Evolutionary conservation across 2,329 filamentous ascomycete genomes (phyloP), one percentile per base, ranked within the genome.

Genomic region (Sclerotinia spermophila): DNA sequence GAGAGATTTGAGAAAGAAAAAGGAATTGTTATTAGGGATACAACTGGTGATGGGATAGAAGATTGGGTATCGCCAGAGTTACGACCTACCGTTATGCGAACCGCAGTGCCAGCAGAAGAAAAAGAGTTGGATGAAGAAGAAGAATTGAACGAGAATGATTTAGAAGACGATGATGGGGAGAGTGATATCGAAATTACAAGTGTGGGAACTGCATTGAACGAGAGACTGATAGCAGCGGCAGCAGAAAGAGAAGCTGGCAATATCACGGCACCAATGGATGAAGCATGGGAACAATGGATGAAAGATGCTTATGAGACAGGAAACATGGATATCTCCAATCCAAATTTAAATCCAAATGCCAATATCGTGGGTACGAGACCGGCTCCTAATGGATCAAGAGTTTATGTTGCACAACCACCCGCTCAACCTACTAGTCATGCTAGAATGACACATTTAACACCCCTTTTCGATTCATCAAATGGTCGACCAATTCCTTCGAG

Each of bases 1-100:
- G 90, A 94, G 78, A 87, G 91, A 69, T 95, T 89, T 78, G 92
- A 95, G 82, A 85, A 86, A 71, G 92, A 94, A 77, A 90, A 93
- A 77, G 89, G 89, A 45, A 85, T 91, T 71, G 82, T 81, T 42
- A 93, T 95, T 73, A 81, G 82, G 62, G 92, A 95, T 78, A 93
- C 92, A 8, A 90, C 91, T 1, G 87, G 86, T 67, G 89, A 92
- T 76, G 89, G 86, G 35, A 89, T 94, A 71, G 82, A 83, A 5
- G 84, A 87, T 71, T 93, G 86, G 86, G 82, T 88, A 33, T 83
- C 86, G 68, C 84, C 82, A 19, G 80, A 82, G 78, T 62, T 76
- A 33, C 74, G 77, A 40, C 67, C 72, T n/a, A 58, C 75, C 8
- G 59, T 60, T 17, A 67, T 72, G 38, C 72, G 64, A 56, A 69